Evolutionary conservation across 2,329 filamentous ascomycete species (phyloP), one percentile per base, ranked within the genome.

Genomic region (Penicillium sp.): DNA sequence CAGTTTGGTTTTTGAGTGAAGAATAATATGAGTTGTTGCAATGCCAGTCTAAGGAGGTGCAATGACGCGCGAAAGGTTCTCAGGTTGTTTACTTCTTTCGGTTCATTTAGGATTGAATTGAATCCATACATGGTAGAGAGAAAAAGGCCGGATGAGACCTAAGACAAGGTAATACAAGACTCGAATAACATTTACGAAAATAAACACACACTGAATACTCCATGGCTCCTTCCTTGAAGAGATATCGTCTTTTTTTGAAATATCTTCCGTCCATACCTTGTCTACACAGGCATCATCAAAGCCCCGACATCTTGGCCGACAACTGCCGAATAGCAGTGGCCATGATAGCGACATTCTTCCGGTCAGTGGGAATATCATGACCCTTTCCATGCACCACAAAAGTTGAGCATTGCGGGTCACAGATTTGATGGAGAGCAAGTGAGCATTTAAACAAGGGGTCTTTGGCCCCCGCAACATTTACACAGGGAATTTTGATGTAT

Each of bases 281-380:
- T 20, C 25, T 28, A 13, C 35, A 10, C 12, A 1, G 3, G 23
- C 37, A 13, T 52, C 41, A 56, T 49, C 44, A 58, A 13, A 59
- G 45, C 0, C 50, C 50, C 31, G 55, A 45, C n/a, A 49, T 39
- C 33, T 52, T 53, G 20, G 49, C 44, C 3, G 48, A 44, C 18
- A 60, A 25, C 15, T 60, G 59, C 18, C 62, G 50, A 42, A 66
- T 59, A 3, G 57, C 62, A 37, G 46, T 42, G 5, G 60, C 52
- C 44, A 66, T 59, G 18, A 55, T 28, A n/a, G 51, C 44, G 10
- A 66, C 54, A 37, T 62, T 63, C 33, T 55, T 61, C 23, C 25
- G 44, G 44, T 66, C 63, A 4, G 41, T 46, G 4, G 64, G 64
- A 15, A 66, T 53, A 41, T 64, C 58, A 50, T 66, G 64, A 1